Conservation (phyloP, 2,329 filamentous ascomycete genomes). For the Huntiella decipiens region DNA sequence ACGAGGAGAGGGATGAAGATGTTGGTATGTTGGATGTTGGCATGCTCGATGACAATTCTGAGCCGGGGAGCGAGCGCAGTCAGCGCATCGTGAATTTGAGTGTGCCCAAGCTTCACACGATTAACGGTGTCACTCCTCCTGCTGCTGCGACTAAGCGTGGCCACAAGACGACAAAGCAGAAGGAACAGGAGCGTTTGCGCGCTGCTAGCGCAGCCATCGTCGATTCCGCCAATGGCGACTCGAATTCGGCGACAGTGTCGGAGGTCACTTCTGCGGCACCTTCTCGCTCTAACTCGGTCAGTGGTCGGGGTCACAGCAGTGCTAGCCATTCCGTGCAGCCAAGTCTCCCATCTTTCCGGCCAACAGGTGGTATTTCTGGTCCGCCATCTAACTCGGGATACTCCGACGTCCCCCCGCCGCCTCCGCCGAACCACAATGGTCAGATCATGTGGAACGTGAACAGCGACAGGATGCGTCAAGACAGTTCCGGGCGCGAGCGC, state of each 20-base stretch:
- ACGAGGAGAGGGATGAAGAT: not conserved
- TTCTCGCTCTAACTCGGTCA: conserved; percentile 1
- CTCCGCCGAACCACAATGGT: conserved; percentile 10
- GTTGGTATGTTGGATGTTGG: not conserved
- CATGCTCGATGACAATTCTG: not conserved
- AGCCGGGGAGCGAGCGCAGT: conserved; percentile 1
- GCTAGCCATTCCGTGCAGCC: not conserved
- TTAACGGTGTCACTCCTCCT: conserved; percentile 3
- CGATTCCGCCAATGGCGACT: not conserved
- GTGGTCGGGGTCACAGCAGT: not conserved
- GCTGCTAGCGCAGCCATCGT: not conserved
- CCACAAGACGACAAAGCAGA: conserved; percentile 3
- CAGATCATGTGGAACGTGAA: conserved; percentile 11
- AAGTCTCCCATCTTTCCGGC: not conserved
- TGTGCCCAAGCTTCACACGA: conserved; percentile 6
- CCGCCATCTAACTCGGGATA: conserved; percentile 2
- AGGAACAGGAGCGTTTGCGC: conserved; percentile 1
- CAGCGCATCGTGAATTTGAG: conserved; percentile 6
- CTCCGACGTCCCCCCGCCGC: not conserved
- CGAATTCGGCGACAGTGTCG: not conserved
- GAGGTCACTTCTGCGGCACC: not conserved
- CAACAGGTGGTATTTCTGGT: conserved; percentile 3
- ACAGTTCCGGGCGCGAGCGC: conserved; percentile 6
- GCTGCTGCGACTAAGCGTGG: not conserved
- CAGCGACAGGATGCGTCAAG: conserved; percentile 2